phyloP scores from a whole-genome alignment of 257 asterid genomes.

The Anisodus acutangulus region DNA sequence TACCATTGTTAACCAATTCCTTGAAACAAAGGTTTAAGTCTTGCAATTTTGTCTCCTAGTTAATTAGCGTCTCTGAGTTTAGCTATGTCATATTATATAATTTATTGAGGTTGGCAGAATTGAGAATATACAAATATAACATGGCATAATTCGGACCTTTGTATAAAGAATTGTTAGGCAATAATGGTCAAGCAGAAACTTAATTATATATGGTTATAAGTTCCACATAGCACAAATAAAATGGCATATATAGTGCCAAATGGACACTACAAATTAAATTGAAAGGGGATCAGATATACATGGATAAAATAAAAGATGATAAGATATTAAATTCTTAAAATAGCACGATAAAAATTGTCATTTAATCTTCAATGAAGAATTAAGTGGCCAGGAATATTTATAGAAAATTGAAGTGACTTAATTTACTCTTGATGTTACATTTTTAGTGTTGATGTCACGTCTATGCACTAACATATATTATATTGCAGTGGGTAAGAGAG shows the following conservation, averaged over 20 bases:
- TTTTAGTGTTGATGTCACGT: background rate
- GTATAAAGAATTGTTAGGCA: background rate
- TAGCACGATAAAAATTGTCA: background rate
- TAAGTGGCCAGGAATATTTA: slow-evolving; percentile 23
- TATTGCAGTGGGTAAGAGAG: slow-evolving; percentile 22
- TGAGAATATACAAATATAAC: background rate
- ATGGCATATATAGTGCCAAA: background rate
- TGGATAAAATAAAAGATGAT: background rate
- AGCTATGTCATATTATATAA: background rate
- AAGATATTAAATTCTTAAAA: slow-evolving; percentile 13
- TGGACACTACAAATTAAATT: background rate
- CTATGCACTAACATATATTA: slow-evolving; percentile 22
- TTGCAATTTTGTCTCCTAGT: background rate
- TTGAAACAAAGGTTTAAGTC: background rate
- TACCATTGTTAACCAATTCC: background rate
- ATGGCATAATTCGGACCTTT: background rate
- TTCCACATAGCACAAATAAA: background rate
- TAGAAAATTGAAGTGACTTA: slow-evolving; percentile 10
- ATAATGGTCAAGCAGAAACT: background rate
- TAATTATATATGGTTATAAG: background rate
- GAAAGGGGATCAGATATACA: background rate
- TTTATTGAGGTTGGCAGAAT: background rate
- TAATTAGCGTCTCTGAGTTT: background rate
- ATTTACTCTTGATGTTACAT: background rate
- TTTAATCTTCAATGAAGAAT: background rate